These are phyloP conservation scores for Gossypium anomalum DNA, from an alignment of 345 rosid species.

Conservation along the genomic window DNA sequence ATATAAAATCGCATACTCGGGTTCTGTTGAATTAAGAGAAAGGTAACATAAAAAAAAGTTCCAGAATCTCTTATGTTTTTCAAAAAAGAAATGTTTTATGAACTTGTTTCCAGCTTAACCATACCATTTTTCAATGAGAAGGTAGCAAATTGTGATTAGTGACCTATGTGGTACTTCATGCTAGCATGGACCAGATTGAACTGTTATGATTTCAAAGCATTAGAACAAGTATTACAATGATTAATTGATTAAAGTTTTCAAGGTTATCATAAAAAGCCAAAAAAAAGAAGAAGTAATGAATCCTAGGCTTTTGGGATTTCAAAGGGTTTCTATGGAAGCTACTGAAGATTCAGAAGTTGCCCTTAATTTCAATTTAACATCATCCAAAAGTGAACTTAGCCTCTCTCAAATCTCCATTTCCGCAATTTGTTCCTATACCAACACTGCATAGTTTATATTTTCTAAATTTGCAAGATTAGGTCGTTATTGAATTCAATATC, in stretches of 20 bases:
- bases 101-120: background rate
- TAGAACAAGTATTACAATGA: background rate
- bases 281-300: background rate
- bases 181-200: too few relatives aligned
- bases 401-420: background rate
- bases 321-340: background rate
- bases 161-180: background rate
- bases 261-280: background rate
- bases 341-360: background rate
- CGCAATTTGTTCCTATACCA: background rate
- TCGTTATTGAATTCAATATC: background rate
- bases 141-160: background rate
- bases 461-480: background rate
- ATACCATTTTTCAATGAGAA: background rate
- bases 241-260: constrained; percentile 2
- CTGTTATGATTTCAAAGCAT: background rate
- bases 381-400: background rate
- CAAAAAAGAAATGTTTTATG: background rate
- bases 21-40: background rate
- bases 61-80: background rate
- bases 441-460: background rate
- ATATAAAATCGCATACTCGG: background rate
- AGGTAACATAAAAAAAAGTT: background rate
- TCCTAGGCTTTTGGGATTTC: background rate
- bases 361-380: background rate